A percentile compares a stretch with the other conserved stretches of the same genome.
These are phyloP conservation scores for Trametes pubescens DNA, from an alignment of 1,284 basidiomycete species.

Conservation along the genomic window DNA sequence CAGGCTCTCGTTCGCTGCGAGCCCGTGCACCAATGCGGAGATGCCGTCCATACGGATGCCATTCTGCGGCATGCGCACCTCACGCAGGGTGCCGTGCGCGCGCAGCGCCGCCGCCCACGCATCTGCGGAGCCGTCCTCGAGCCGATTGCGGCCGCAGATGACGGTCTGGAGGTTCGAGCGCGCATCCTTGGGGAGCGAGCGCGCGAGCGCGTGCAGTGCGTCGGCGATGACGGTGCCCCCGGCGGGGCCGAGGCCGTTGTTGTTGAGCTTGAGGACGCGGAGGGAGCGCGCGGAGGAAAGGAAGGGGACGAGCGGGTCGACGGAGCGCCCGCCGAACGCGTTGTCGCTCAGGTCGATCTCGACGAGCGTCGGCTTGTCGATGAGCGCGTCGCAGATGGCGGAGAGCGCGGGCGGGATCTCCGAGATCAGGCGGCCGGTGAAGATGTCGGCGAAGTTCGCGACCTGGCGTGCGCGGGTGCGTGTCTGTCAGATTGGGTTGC, in stretches of 20 bases:
- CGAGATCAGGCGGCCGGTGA: slow-evolving; percentile 94
- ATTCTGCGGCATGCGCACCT: slow-evolving; percentile 96
- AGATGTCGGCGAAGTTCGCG: slow-evolving; percentile 97
- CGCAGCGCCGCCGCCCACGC: slow-evolving; percentile 91
- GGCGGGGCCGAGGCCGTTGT: slow-evolving; percentile 96
- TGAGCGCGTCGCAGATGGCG: slow-evolving; percentile 89
- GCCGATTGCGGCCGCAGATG: slow-evolving; percentile 93
- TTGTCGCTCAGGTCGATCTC: slow-evolving; percentile 96
- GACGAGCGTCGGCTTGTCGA: slow-evolving; percentile 80
- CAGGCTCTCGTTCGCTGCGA: slow-evolving; percentile 75
- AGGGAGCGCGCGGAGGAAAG: slow-evolving; percentile 83
- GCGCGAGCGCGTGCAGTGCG: slow-evolving; percentile 84
- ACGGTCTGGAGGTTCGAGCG: slow-evolving; percentile 80
- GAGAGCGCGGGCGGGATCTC: slow-evolving; percentile 94
- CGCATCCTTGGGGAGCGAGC: slow-evolving; percentile 71
- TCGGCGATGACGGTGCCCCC: slow-evolving; percentile 90
- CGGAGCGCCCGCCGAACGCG: slow-evolving; percentile 95
- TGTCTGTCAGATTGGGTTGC: background rate
- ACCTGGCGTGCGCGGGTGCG: slow-evolving; percentile 58
- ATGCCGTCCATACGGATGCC: slow-evolving; percentile 97
- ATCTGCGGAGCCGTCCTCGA: slow-evolving; percentile 90
- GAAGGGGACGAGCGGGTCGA: slow-evolving; percentile 94
- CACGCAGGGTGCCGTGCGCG: slow-evolving; percentile 82
- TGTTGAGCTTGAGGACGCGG: slow-evolving; percentile 90
- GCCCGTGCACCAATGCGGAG: slow-evolving; percentile 79